Evolutionary conservation across 768 basidiomycete genomes (phyloP).

Genomic region (Leucosporidium yakuticum): DNA sequence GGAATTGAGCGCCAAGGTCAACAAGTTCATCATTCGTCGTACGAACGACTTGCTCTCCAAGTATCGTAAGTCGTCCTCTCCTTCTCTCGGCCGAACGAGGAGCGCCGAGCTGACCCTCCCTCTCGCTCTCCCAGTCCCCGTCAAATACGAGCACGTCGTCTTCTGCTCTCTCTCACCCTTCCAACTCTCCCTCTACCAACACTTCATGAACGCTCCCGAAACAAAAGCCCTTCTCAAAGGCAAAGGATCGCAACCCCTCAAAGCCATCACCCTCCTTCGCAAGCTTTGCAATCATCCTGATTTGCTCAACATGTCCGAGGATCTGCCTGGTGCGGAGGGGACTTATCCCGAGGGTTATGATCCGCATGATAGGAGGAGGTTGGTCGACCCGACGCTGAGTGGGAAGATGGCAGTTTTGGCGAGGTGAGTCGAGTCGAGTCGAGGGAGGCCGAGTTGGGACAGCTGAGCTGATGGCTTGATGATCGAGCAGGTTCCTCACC

Average conservation of each 20-base stretch:
- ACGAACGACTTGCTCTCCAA: slow-evolving; percentile 78
- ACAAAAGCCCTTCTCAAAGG: slow-evolving; percentile 66
- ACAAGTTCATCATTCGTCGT: slow-evolving; percentile 74
- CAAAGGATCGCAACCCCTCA: slow-evolving; percentile 64
- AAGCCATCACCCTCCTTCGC: slow-evolving; percentile 74
- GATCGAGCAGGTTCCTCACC: slow-evolving; percentile 28
- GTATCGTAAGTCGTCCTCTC: slow-evolving; percentile 60
- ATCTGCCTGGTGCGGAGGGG: slow-evolving; percentile 42
- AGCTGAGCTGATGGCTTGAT: neutral
- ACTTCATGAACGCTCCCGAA: slow-evolving; percentile 66
- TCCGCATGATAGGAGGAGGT: slow-evolving; percentile 30
- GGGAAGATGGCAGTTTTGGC: slow-evolving; percentile 40
- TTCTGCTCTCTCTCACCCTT: slow-evolving; percentile 79
- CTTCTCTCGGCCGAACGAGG: neutral
- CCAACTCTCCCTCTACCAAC: slow-evolving; percentile 73
- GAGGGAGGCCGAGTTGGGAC: no score
- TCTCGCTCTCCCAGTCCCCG: slow-evolving; percentile 62
- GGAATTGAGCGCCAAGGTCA: slow-evolving; percentile 52
- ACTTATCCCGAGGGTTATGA: slow-evolving; percentile 36
- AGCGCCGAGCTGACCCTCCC: neutral
- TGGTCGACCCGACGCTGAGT: slow-evolving; percentile 26
- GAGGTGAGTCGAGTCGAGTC: slow-evolving; percentile 50
- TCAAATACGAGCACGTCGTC: slow-evolving; percentile 97
- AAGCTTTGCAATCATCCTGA: slow-evolving; percentile 94
- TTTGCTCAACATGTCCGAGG: slow-evolving; percentile 50